phyloP scores from a whole-genome alignment of 345 rosid genomes.

The Ceriops tagal region DNA sequence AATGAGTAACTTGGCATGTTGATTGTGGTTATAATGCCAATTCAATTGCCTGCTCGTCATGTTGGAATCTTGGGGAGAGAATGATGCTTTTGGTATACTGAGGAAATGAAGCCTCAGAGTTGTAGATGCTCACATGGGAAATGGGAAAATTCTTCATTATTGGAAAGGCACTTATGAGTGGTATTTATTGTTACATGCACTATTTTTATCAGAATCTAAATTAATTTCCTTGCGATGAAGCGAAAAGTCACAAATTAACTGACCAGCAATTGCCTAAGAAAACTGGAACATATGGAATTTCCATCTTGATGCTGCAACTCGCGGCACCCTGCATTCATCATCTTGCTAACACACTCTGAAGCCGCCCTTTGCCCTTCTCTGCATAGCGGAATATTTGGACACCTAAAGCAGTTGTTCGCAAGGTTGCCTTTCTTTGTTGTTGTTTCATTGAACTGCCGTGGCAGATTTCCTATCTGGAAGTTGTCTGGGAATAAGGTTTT shows the following conservation, averaged over 20 bases:
- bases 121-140: neutral
- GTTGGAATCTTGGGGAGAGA: neutral
- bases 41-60: conserved; percentile 11
- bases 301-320: too few relatives aligned
- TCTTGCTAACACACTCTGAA: conserved; percentile 28
- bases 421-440: conserved; percentile 45
- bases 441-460: conserved; percentile 29
- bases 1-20: neutral
- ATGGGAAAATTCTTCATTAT: neutral
- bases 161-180: neutral
- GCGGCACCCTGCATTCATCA: too few relatives aligned
- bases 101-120: neutral
- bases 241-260: neutral
- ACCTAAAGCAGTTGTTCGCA: conserved; percentile 47
- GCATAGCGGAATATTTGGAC: conserved; percentile 44
- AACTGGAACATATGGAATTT: conserved; percentile 28
- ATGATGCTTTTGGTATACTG: neutral
- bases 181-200: neutral
- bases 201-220: neutral
- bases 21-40: neutral
- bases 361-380: conserved; percentile 42
- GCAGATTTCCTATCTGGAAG: conserved; percentile 43
- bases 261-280: conserved; percentile 20
- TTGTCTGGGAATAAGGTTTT: conserved; percentile 31
- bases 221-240: neutral